Conservation (phyloP, 2,329 filamentous ascomycete species). For the Phialocephala subalpina region DNA sequence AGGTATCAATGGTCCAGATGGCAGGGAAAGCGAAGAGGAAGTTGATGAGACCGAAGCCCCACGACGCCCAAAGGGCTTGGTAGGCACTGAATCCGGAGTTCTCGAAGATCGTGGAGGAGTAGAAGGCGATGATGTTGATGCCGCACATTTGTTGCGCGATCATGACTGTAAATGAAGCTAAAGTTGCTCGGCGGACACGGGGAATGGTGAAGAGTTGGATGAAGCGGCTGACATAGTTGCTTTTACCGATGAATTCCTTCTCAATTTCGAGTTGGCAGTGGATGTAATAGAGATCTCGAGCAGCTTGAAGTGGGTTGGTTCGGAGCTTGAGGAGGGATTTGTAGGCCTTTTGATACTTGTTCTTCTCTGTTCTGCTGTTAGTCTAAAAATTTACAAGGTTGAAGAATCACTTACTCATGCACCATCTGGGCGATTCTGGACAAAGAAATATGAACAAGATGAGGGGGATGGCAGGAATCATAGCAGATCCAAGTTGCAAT, state of each 20-base stretch:
- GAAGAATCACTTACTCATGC: constrained; percentile 52
- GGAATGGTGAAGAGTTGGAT: constrained; percentile 74
- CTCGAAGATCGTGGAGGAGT: constrained; percentile 69
- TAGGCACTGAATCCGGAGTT: constrained; percentile 63
- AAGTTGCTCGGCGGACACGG: constrained; percentile 73
- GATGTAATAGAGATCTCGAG: constrained; percentile 69
- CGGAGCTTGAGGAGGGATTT: constrained; percentile 63
- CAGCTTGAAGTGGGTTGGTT: constrained; percentile 66
- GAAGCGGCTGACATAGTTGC: constrained; percentile 66
- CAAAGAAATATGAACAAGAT: constrained; percentile 65
- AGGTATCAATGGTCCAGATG: constrained; percentile 70
- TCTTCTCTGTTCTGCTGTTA: constrained; percentile 53
- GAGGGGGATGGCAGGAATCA: constrained; percentile 70
- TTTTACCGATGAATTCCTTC: constrained; percentile 47
- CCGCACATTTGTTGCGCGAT: constrained; percentile 48
- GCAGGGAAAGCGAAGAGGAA: constrained; percentile 67
- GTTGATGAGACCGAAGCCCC: constrained; percentile 71
- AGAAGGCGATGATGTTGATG: constrained; percentile 77
- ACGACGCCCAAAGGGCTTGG: constrained; percentile 67
- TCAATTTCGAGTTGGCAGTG: constrained; percentile 59
- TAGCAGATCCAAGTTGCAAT: constrained; percentile 69
- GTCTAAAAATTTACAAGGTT: neutral
- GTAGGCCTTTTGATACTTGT: constrained; percentile 61
- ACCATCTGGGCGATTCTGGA: constrained; percentile 72
- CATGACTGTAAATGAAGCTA: constrained; percentile 78